A percentile compares a stretch with the other conserved stretches of the same genome.
phyloP scores from a whole-genome alignment of 352 stramenopile genomes.

The Globisporangium perplexum region DNA sequence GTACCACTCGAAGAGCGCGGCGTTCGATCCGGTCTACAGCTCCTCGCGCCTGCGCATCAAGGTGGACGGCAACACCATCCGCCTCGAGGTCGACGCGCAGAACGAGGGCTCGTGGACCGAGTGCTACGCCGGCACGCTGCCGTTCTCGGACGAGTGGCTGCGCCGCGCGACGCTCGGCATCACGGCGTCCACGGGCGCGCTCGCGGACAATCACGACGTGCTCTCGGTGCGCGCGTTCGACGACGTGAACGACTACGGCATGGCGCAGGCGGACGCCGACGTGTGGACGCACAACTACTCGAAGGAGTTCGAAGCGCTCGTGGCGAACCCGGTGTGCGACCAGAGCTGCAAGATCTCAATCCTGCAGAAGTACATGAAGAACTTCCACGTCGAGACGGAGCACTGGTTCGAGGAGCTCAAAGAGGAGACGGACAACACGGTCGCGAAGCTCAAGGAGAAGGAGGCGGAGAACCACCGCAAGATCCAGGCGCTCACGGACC shows the following conservation, averaged over 20 bases:
- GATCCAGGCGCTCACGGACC: slow-evolving; percentile 64
- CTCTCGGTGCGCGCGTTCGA: slow-evolving; percentile 62
- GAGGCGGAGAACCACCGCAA: slow-evolving; percentile 65
- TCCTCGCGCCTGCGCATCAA: slow-evolving; percentile 60
- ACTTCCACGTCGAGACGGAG: slow-evolving; percentile 79
- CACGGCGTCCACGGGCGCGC: slow-evolving; percentile 64
- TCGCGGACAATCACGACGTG: slow-evolving; percentile 85
- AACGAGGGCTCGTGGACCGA: slow-evolving; percentile 45
- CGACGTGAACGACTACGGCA: slow-evolving; percentile 43
- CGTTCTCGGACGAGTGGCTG: slow-evolving; percentile 66
- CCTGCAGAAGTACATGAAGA: slow-evolving; percentile 73
- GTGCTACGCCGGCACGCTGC: slow-evolving; percentile 64
- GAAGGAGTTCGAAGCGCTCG: slow-evolving; percentile 67
- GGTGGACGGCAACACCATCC: slow-evolving; percentile 42
- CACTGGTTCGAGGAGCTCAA: slow-evolving; percentile 82
- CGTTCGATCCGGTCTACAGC: slow-evolving; percentile 71
- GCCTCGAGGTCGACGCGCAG: slow-evolving; percentile 59
- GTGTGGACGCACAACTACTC: slow-evolving; percentile 83
- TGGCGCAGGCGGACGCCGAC: slow-evolving; percentile 54
- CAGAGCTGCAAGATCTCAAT: slow-evolving; percentile 80
- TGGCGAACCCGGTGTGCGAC: slow-evolving; percentile 56
- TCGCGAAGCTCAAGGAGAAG: slow-evolving; percentile 68
- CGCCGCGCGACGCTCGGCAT: slow-evolving; percentile 56
- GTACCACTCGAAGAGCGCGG: slow-evolving; percentile 63
- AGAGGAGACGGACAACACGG: slow-evolving; percentile 70